These are phyloP conservation scores for Podospora tetraspora DNA, from an alignment of 495 filamentous ascomycete genomes.

Conservation along the genomic window DNA sequence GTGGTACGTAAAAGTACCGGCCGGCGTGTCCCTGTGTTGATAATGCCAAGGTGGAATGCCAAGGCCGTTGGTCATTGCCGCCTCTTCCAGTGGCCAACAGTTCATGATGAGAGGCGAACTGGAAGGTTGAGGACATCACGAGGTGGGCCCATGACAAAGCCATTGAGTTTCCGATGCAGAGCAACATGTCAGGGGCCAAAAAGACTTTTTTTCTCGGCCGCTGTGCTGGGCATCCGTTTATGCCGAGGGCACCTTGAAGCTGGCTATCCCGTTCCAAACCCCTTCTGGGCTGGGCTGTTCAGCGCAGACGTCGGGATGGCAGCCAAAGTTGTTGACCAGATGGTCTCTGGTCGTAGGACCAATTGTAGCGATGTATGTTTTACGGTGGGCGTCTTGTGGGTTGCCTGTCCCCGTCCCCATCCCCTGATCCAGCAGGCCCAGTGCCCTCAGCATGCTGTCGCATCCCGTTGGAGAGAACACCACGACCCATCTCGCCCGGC, in stretches of 20 bases:
- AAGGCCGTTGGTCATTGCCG: neutral
- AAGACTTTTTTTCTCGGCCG: neutral
- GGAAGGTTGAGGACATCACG: slow-evolving; percentile 2
- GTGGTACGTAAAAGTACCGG: neutral
- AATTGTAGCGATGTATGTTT: slow-evolving; percentile 73
- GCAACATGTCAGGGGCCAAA: neutral
- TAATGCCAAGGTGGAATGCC: neutral
- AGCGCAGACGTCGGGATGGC: slow-evolving; percentile 77
- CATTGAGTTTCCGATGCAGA: neutral
- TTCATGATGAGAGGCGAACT: neutral
- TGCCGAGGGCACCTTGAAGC: slow-evolving; percentile 34
- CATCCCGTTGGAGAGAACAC: slow-evolving; percentile 92
- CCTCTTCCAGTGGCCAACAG: neutral
- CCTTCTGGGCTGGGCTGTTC: slow-evolving; percentile 78
- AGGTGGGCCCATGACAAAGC: neutral
- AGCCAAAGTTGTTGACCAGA: slow-evolving; percentile 59
- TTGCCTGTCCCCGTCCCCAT: slow-evolving; percentile 36
- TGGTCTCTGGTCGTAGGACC: slow-evolving; percentile 87
- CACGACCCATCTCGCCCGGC: slow-evolving; percentile 65
- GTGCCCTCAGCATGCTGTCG: slow-evolving; percentile 66
- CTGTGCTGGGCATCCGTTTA: slow-evolving; percentile 1
- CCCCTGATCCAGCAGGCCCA: slow-evolving; percentile 50
- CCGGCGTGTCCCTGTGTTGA: slow-evolving; percentile 2
- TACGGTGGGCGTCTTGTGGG: slow-evolving; percentile 21
- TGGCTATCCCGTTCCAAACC: slow-evolving; percentile 60